These are phyloP conservation scores for Penicillium sp. DNA, from an alignment of 2,329 filamentous ascomycete genomes.

Conservation along the genomic window DNA sequence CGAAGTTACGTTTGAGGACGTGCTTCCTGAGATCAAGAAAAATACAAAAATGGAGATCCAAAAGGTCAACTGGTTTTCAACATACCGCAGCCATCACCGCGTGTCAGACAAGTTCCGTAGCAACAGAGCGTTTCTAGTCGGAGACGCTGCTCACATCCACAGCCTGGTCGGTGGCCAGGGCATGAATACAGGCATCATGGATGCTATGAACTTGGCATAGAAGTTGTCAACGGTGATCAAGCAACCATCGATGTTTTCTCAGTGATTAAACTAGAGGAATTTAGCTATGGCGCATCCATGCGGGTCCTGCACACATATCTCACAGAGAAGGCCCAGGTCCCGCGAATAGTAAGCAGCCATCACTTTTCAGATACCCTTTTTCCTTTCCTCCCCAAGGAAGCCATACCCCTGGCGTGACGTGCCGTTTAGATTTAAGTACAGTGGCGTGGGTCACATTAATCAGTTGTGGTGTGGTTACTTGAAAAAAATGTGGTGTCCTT, in stretches of 20 bases:
- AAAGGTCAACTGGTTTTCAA: constrained; percentile 49
- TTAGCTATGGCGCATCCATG: too few relatives aligned
- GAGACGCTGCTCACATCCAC: constrained; percentile 65
- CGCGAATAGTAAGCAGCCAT: too few relatives aligned
- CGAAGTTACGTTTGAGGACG: constrained; percentile 40
- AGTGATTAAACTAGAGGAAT: too few relatives aligned
- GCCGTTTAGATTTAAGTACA: too few relatives aligned
- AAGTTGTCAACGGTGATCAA: constrained; percentile 57
- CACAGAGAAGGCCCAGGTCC: too few relatives aligned
- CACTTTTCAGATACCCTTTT: too few relatives aligned
- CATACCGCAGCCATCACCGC: constrained; percentile 55
- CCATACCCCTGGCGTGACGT: too few relatives aligned
- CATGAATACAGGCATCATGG: constrained; percentile 64
- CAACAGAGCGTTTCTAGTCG: constrained; percentile 60
- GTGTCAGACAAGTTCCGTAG: constrained; percentile 52
- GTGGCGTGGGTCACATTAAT: too few relatives aligned
- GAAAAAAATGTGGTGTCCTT: too few relatives aligned
- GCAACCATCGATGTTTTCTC: constrained; percentile 22
- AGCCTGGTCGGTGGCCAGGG: constrained; percentile 63
- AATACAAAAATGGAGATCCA: constrained; percentile 34
- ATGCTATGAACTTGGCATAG: constrained; percentile 62
- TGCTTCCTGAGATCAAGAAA: constrained; percentile 33
- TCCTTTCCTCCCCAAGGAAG: too few relatives aligned
- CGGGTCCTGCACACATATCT: too few relatives aligned
- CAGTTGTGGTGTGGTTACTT: too few relatives aligned